phyloP scores from a whole-genome alignment of 2,329 filamentous ascomycete genomes.

The Trichoderma sp. region DNA sequence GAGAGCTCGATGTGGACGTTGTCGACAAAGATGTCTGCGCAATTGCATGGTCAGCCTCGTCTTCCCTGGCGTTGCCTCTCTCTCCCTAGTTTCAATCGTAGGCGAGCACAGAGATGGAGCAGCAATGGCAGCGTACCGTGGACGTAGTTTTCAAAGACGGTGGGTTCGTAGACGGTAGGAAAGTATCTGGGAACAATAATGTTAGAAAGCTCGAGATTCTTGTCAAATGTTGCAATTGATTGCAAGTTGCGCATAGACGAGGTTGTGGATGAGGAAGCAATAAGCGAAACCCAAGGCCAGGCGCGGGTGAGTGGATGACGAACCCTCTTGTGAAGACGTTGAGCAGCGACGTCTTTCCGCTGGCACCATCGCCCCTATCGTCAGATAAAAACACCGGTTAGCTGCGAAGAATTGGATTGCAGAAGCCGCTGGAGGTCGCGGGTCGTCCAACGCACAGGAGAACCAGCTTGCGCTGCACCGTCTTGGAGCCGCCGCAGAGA shows the following conservation, averaged over 20 bases:
- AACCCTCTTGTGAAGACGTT: constrained; percentile 99
- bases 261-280: not conserved
- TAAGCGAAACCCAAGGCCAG: not conserved
- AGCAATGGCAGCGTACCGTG: constrained; percentile 65
- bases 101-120: not conserved
- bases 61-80: not conserved
- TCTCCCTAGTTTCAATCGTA: too few species aligned
- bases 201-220: not conserved
- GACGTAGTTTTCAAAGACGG: constrained; percentile 98
- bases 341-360: constrained; percentile 92
- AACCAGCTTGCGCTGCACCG: constrained; percentile 94
- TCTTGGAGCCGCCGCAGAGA: constrained; percentile 73
- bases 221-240: constrained; percentile 27
- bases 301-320: constrained; percentile 38
- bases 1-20: constrained; percentile 96
- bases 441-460: constrained; percentile 62
- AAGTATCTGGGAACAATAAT: constrained; percentile 69
- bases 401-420: not conserved
- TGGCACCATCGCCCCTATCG: constrained; percentile 86
- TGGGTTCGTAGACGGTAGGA: constrained; percentile 96
- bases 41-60: not conserved
- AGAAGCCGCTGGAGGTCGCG: not conserved
- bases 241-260: constrained; percentile 11
- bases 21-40: constrained; percentile 92
- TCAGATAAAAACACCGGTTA: constrained; percentile 6